Base-by-base conservation (phyloP, 2,329 filamentous ascomycete genomes). In the Xylariaceae sp. region DNA sequence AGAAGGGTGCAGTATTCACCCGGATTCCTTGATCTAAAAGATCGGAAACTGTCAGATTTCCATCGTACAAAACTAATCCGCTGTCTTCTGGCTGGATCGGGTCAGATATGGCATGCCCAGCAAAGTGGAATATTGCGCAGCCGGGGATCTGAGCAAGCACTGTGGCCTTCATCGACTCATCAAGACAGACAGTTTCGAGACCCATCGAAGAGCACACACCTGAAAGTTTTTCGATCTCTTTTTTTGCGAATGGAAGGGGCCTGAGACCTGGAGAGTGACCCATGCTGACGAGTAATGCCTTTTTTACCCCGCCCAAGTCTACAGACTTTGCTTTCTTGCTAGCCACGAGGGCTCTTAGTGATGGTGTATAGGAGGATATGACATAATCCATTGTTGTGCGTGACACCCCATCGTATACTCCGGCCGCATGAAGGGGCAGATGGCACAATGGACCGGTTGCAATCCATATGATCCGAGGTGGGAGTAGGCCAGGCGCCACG, bases 71-170 rank as follows among this genome's bases (percentile, higher is more conserved):
- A 39, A 39, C 36, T 5, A 39, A 39, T 21, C 36, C 36, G 36
- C 36, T 39, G 21, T 39, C 36, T 23, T 39, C 36, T 11, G 36
- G 36, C 36, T 39, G 36, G 36, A 39, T 23, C 21, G 36, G 18
- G 21, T 39, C 21, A 21, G 36, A 39, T 39, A 24, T 39, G 18
- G 36, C 36, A 24, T 39, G 36, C 18, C 36, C 36, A 21, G 36
- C 36, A 39, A 39, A 39, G 36, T 39, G 36, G 21, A 39, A 39
- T 21, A 39, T 24, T 16, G 36, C 21, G 36, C 36, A 39, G 21
- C 21, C 30, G 30, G 30, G 30, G 30, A 33, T 33, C 30, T 33
- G 30, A 16, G 30, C 30, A 33, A 33, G 30, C 16, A 33, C 30
- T 33, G 30, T 15, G 30, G 30, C 30, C 30, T 15, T 13, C 30